These are phyloP conservation scores for Penicillium herquei DNA, from an alignment of 495 filamentous ascomycete species.

Conservation along the genomic window DNA sequence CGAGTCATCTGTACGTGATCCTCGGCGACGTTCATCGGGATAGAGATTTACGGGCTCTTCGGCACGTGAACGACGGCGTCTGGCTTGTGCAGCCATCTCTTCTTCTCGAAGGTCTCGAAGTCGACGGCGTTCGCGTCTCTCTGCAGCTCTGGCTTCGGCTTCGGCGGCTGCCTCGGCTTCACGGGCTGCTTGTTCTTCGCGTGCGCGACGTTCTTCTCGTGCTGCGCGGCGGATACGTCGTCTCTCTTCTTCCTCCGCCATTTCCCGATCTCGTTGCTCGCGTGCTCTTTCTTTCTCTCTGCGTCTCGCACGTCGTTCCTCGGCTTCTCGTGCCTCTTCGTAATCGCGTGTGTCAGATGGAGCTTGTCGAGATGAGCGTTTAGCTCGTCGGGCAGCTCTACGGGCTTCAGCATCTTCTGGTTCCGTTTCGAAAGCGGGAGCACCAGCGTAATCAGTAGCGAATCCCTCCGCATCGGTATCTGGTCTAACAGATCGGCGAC, in stretches of 20 bases:
- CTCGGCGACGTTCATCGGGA: conserved; percentile 23
- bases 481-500: conserved; percentile 37
- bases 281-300: conserved; percentile 42
- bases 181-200: conserved; percentile 48
- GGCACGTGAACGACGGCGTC: conserved; percentile 34
- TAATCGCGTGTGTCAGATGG: conserved; percentile 36
- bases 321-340: conserved; percentile 38
- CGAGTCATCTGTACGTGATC: conserved; percentile 30
- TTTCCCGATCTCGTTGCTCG: conserved; percentile 39
- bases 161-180: conserved; percentile 44
- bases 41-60: conserved; percentile 26
- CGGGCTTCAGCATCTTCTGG: conserved; percentile 50
- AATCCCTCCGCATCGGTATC: conserved; percentile 47
- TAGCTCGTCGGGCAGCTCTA: conserved; percentile 47
- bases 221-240: conserved; percentile 44
- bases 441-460: conserved; percentile 37
- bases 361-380: conserved; percentile 37
- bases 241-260: conserved; percentile 44
- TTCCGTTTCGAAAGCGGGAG: conserved; percentile 40
- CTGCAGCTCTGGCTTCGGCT: conserved; percentile 30
- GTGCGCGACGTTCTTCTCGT: conserved; percentile 46
- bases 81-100: conserved; percentile 34
- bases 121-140: conserved; percentile 40
- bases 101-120: conserved; percentile 20
- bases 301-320: conserved; percentile 42